These are phyloP conservation scores for Clarireedia homoeocarpa DNA, from an alignment of 2,329 filamentous ascomycete species.

Conservation along the genomic window DNA sequence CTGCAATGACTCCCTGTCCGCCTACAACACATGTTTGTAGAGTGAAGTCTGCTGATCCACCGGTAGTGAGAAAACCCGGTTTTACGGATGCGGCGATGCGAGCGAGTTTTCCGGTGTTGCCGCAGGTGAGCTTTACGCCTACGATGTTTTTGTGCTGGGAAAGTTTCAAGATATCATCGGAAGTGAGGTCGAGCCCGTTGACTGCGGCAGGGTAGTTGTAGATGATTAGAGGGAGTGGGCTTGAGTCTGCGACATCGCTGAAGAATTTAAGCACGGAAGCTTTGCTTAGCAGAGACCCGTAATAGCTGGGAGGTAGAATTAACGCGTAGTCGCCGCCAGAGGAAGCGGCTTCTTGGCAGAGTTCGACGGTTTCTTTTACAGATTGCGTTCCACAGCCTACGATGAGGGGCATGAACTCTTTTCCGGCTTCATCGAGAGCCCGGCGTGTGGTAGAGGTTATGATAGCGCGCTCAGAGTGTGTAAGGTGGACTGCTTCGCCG, in stretches of 20 bases:
- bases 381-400: constrained; percentile 33
- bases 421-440: constrained; percentile 26
- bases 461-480: constrained; percentile 32
- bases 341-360: constrained; percentile 31
- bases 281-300: constrained; percentile 35
- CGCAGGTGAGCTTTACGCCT: constrained; percentile 33
- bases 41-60: constrained; percentile 4
- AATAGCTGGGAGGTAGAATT: constrained; percentile 33
- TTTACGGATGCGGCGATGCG: constrained; percentile 27
- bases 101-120: constrained; percentile 37
- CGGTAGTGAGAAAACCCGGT: background rate
- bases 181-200: constrained; percentile 37
- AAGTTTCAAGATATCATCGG: constrained; percentile 29
- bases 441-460: constrained; percentile 33
- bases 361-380: constrained; percentile 35
- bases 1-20: constrained; percentile 3
- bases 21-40: constrained; percentile 3
- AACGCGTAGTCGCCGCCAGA: constrained; percentile 33
- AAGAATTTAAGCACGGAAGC: constrained; percentile 49
- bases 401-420: constrained; percentile 32
- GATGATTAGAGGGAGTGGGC: constrained; percentile 36
- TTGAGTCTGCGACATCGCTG: constrained; percentile 33
- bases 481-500: constrained; percentile 37
- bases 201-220: constrained; percentile 41
- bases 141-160: constrained; percentile 31